Conservation (phyloP, 2,329 filamentous ascomycete species). For the Aureobasidium leucospermi region DNA sequence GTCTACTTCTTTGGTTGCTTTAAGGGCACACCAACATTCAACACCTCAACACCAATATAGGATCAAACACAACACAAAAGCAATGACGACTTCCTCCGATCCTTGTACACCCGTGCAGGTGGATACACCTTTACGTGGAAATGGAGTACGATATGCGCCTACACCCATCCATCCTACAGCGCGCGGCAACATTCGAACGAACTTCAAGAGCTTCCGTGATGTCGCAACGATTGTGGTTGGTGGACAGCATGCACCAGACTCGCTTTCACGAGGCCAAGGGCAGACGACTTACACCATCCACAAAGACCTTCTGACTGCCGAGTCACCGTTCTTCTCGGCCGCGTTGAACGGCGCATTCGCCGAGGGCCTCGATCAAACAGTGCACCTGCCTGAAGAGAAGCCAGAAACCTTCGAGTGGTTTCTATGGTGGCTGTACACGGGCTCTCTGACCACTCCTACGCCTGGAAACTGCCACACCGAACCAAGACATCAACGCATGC, state of each 20-base stretch:
- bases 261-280: slow-evolving; percentile 19
- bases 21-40: not conserved
- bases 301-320: slow-evolving; percentile 39
- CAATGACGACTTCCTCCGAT: slow-evolving; percentile 9
- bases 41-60: not conserved
- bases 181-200: slow-evolving; percentile 25
- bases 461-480: not conserved
- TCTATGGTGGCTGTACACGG: slow-evolving; percentile 45
- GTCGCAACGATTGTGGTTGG: slow-evolving; percentile 36
- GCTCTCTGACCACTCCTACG: slow-evolving; percentile 25
- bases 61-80: not conserved
- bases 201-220: slow-evolving; percentile 33
- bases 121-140: slow-evolving; percentile 8
- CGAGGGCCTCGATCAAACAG: slow-evolving; percentile 36
- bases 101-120: not conserved
- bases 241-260: slow-evolving; percentile 17
- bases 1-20: not conserved
- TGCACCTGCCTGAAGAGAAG: slow-evolving; percentile 38
- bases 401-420: slow-evolving; percentile 43
- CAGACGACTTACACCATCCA: slow-evolving; percentile 39
- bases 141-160: slow-evolving; percentile 9
- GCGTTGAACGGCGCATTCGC: slow-evolving; percentile 41
- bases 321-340: slow-evolving; percentile 45
- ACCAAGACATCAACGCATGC: not conserved
- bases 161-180: slow-evolving; percentile 14